Conservation (phyloP, 225 moss, liverwort and hornwort genomes). For the Straminergon stramineum region DNA sequence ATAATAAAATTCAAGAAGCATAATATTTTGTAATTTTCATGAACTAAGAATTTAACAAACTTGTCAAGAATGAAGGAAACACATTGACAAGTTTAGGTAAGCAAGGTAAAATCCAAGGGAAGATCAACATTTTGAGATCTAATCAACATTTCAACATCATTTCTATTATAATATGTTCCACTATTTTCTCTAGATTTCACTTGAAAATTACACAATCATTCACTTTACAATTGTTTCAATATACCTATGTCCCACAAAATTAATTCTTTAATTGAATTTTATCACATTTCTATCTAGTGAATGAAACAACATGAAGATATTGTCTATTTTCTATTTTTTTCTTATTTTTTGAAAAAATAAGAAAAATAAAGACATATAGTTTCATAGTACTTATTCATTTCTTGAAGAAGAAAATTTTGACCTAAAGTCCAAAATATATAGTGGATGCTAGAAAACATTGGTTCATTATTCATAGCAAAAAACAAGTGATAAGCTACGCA, state of each 20-base stretch:
- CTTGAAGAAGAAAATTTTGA: too few relatives aligned
- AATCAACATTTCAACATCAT: not conserved
- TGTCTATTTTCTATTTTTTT: not conserved
- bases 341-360: not conserved
- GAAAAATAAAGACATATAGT: not conserved
- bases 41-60: not conserved
- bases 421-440: not conserved
- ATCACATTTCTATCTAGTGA: not conserved
- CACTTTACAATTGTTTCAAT: too few relatives aligned
- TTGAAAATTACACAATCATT: too few relatives aligned
- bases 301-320: not conserved
- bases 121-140: not conserved
- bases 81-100: not conserved
- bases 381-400: not conserved
- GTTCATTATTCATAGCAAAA: not conserved
- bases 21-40: not conserved
- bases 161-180: not conserved
- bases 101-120: too few relatives aligned
- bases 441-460: accelerated
- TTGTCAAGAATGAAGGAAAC: not conserved
- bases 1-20: not conserved
- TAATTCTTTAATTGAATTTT: too few relatives aligned
- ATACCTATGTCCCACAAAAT: accelerated
- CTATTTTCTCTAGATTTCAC: not conserved
- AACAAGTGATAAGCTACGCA: not conserved